phyloP scores from a whole-genome alignment of 192 early-diverging fungal species.

The Diversispora epigaea region DNA sequence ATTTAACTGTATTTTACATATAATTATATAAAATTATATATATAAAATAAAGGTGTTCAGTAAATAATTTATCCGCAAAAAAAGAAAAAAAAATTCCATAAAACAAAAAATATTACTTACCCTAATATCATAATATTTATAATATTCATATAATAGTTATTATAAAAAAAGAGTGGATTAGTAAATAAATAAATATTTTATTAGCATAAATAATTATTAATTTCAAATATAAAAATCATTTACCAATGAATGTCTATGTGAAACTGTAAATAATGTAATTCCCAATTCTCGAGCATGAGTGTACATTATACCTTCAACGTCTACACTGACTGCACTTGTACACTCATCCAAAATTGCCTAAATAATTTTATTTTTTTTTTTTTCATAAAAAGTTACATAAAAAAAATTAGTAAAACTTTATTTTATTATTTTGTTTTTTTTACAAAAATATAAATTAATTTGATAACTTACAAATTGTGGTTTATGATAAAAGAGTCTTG shows the following conservation, averaged over 20 bases:
- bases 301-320: conserved; percentile 79
- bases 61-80: no score
- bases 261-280: conserved; percentile 67
- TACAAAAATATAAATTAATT: background rate
- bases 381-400: no score
- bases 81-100: background rate
- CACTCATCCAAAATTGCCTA: conserved; percentile 74
- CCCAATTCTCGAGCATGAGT: conserved; percentile 53
- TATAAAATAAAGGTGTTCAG: background rate
- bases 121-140: background rate
- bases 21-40: background rate
- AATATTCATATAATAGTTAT: background rate
- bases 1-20: conserved; percentile 35
- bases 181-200: background rate
- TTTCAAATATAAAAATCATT: conserved; percentile 12
- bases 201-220: no score
- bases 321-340: conserved; percentile 77
- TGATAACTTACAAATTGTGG: conserved; percentile 66
- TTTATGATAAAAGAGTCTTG: conserved; percentile 81
- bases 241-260: conserved; percentile 52
- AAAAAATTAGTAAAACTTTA: no score
- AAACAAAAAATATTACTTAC: background rate
- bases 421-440: no score
- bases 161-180: background rate
- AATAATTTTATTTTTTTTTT: no score